These are phyloP conservation scores for Scleromitrula shiraiana DNA, from an alignment of 2,329 filamentous ascomycete species.

Conservation along the genomic window DNA sequence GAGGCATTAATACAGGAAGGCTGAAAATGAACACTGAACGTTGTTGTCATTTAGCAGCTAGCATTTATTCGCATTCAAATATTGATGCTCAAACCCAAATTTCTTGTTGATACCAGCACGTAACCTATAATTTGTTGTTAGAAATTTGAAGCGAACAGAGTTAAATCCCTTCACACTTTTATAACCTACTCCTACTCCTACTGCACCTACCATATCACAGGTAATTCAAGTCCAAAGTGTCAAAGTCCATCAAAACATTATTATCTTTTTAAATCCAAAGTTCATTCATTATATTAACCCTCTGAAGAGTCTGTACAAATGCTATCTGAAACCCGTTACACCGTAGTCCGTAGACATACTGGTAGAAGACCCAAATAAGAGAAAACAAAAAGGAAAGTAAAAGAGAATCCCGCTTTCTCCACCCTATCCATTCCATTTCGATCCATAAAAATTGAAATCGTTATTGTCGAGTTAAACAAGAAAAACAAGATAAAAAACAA, in stretches of 20 bases:
- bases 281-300: constrained; percentile 11
- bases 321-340: constrained; percentile 7
- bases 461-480: neutral
- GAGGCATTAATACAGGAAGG: neutral
- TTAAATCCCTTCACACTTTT: too few species aligned
- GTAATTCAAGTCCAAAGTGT: too few species aligned
- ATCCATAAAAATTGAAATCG: constrained; percentile 1
- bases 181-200: too few species aligned
- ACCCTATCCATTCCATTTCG: neutral
- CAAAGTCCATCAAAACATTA: too few species aligned
- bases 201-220: too few species aligned
- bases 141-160: too few species aligned
- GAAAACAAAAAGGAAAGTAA: neutral
- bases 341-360: constrained; percentile 21
- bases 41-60: neutral
- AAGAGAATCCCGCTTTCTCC: too few species aligned
- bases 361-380: constrained; percentile 12
- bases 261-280: too few species aligned
- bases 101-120: too few species aligned
- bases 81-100: neutral
- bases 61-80: neutral
- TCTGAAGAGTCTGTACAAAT: constrained; percentile 4
- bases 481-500: neutral
- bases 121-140: too few species aligned
- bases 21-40: neutral